Base-by-base conservation (phyloP, 164 flowering plant species). In the Vitis cinerea region DNA sequence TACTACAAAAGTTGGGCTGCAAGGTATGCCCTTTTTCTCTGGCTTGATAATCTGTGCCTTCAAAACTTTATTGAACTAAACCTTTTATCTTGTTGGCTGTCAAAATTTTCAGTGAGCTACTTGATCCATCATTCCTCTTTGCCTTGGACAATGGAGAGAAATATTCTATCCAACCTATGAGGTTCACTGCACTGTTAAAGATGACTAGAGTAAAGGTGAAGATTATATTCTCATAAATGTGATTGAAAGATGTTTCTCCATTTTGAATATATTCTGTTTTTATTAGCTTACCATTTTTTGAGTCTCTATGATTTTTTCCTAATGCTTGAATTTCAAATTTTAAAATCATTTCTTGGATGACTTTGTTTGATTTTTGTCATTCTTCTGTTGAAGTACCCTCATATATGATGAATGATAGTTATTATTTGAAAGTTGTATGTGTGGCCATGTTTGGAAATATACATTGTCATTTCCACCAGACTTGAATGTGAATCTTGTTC, bases 1-100 rank as follows among this genome's bases (percentile, higher is more conserved):
- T 86, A 96, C 75, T 91, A 89, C 81, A 96, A 96, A 83, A 89
- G 97, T 73, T 87, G 91, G 87, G 97, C 99, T 30, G 97, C 99
- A 61, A 93, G 97, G 99, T 93, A 86, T 30, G 8, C 37, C 19
- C 23, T 70, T 69, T 59, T 44, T 60, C 55, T 49, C 49, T 13
- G 53, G n/a, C 50, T 65, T 49, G 9, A 14, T 29, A 10, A 14
- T 37, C 13, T 13, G 4, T 55, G 51, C 23, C 16, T 56, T 10
- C 14, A 4, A 47, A 8, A 30, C n/a, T 16, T 44, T 15, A 9
- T 11, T 65, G 7, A 65, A 61, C 23, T 55, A 23, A 75, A 11
- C 65, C 10, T 37, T 49, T 59, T 60, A 23, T n/a, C 2, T 65
- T 52, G 29, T 61, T 57, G 50, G 17, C 68, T 68, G 53, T 57